phyloP scores from a whole-genome alignment of 2,329 filamentous ascomycete species.

The Tricladium varicosporioides region DNA sequence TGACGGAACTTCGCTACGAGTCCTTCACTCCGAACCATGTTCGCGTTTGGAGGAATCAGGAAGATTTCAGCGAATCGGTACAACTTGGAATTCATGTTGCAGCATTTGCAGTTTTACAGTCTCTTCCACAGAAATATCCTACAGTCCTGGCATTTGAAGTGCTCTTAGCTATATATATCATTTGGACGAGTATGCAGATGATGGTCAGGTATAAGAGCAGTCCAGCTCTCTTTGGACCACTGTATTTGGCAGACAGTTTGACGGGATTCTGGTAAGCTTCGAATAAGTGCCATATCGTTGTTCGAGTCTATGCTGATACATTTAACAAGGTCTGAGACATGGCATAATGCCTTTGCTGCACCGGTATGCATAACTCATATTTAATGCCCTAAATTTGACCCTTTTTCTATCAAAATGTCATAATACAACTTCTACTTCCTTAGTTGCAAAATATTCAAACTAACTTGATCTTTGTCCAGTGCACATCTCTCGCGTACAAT shows the following conservation, averaged over 20 bases:
- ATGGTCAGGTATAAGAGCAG: conserved; percentile 37
- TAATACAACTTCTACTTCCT: too few relatives aligned
- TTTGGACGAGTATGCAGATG: conserved; percentile 40
- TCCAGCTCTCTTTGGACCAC: conserved; percentile 39
- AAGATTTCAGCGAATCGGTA: conserved; percentile 37
- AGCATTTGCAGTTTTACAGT: conserved; percentile 36
- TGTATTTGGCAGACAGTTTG: conserved; percentile 38
- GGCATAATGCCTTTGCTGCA: conserved; percentile 42
- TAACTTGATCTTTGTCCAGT: conserved; percentile 11
- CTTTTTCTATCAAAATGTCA: too few relatives aligned
- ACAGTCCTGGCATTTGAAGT: conserved; percentile 39
- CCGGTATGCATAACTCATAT: conserved; percentile 19
- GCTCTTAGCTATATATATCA: conserved; percentile 39
- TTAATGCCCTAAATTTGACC: too few relatives aligned
- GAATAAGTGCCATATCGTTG: not conserved
- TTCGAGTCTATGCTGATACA: not conserved
- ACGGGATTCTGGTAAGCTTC: conserved; percentile 37
- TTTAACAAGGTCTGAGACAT: conserved; percentile 36
- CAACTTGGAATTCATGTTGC: conserved; percentile 37
- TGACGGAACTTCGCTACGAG: conserved; percentile 43
- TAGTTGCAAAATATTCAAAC: too few relatives aligned
- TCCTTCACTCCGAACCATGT: conserved; percentile 42
- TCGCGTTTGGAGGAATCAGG: conserved; percentile 29
- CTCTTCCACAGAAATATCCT: conserved; percentile 35
- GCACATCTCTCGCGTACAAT: conserved; percentile 38